phyloP scores from a whole-genome alignment of 1,284 basidiomycete species.

The Malassezia yamatoensis region DNA sequence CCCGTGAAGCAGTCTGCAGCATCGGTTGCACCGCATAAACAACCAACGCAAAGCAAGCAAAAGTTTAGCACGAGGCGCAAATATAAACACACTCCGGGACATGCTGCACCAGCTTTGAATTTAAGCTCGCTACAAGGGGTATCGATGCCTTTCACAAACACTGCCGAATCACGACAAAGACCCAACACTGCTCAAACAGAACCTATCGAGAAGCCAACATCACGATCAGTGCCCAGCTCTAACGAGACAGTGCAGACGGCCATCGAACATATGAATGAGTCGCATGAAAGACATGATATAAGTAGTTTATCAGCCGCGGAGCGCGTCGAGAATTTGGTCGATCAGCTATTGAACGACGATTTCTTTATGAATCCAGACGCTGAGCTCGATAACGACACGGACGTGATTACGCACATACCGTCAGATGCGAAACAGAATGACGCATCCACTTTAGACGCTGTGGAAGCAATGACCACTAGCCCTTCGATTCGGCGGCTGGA shows the following conservation, averaged over 20 bases:
- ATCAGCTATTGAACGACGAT: slow-evolving; percentile 36
- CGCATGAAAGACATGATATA: not conserved
- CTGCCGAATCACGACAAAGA: too few relatives aligned
- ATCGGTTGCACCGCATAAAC: too few relatives aligned
- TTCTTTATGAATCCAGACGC: slow-evolving; percentile 20
- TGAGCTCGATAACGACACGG: not conserved
- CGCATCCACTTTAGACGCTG: not conserved
- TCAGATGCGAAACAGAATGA: not conserved
- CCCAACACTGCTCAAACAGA: too few relatives aligned
- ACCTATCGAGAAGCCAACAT: not conserved
- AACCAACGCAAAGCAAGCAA: too few relatives aligned
- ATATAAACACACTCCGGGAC: too few relatives aligned
- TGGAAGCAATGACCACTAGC: not conserved
- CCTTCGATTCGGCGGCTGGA: not conserved
- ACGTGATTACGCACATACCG: not conserved
- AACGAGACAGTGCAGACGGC: not conserved
- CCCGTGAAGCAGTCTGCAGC: too few relatives aligned
- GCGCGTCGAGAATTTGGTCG: slow-evolving; percentile 25
- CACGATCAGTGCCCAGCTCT: not conserved
- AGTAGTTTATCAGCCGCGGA: slow-evolving; percentile 1
- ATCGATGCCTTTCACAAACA: too few relatives aligned
- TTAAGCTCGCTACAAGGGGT: too few relatives aligned
- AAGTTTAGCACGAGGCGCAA: too few relatives aligned
- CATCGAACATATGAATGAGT: not conserved
- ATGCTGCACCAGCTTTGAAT: too few relatives aligned